Base-by-base conservation (phyloP, 306 rosid species). In the Echinosophora koreensis region DNA sequence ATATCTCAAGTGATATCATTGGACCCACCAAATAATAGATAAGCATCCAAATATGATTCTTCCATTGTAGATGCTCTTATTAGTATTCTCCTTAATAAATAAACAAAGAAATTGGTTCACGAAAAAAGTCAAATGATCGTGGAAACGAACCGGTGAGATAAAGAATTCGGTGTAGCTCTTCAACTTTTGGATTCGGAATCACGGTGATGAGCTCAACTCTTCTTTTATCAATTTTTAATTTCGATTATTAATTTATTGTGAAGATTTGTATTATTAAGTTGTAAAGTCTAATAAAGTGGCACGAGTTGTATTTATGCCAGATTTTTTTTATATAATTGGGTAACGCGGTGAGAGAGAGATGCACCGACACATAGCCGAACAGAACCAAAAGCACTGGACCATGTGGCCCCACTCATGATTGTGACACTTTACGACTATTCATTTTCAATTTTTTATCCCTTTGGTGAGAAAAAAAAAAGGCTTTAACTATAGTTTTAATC, bases 91-190 rank as follows among this genome's bases (percentile, higher is more conserved):
- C 8, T 6, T 41, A 1, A 8, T 12, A 30, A 18, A 17, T 1
- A 28, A 32, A 16, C 6, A 41, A 17, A 10, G 18, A 28, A 69
- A 55, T 3, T 32, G 56, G 34, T 8, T 22, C 5, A 51, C 0
- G 27, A 38, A 47, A 17, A 81, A 74, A 81, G 88, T 85, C 86
- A 78, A 85, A 85, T 84, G 84, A 56, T 73, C 42, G 61, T 59
- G 87, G 51, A 75, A 52, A 44, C 54, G 27, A 73, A 59, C 27
- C 4, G 15, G 37, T 4, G 74, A 59, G 64, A 27, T 28, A 57
- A 52, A 41, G 38, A 73, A 52, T 74, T 68, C 68, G 38, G 58
- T 57, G 57, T 44, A 59, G 39, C 38, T 14, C 56, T 61, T 73
- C 83, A 66, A 44, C 76, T 66, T 74, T 42, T 35, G 59, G 77